Percentiles rank a stretch among this genome's conserved stretches.
These are phyloP conservation scores for Boletus tylopilopsis DNA, from an alignment of 768 basidiomycete genomes.

Conservation along the genomic window DNA sequence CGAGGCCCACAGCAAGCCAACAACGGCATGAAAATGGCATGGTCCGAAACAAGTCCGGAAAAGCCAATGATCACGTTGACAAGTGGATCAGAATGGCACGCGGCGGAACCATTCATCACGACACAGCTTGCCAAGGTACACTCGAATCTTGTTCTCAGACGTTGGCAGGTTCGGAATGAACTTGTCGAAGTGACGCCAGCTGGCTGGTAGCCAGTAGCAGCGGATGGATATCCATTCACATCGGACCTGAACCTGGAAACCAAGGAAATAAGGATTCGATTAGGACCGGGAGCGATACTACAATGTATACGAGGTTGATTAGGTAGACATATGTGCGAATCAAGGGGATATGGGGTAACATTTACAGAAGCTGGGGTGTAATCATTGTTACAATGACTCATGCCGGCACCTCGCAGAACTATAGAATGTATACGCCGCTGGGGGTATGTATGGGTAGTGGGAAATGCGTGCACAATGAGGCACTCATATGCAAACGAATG, in stretches of 20 bases:
- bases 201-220: too few species aligned
- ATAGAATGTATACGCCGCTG: not conserved
- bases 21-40: too few species aligned
- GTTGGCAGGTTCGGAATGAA: slow-evolving; percentile 3
- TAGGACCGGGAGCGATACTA: slow-evolving; percentile 3
- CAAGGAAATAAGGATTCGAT: slow-evolving; percentile 1
- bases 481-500: slow-evolving; percentile 1
- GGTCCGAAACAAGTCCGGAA: too few species aligned
- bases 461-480: not conserved
- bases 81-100: not conserved
- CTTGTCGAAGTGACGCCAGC: not conserved
- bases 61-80: not conserved
- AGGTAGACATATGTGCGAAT: not conserved
- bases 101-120: not conserved
- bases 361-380: not conserved
- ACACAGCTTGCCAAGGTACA: slow-evolving; percentile 23
- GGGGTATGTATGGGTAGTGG: not conserved
- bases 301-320: slow-evolving; percentile 9
- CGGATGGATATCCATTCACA: too few species aligned
- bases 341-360: not conserved
- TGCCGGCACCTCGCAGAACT: not conserved
- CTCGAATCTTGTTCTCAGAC: slow-evolving; percentile 5
- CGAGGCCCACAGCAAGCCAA: not conserved
- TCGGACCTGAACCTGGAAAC: not conserved
- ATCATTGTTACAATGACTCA: not conserved